Evolutionary conservation across 2,329 filamentous ascomycete species (phyloP).

Genomic region (Orbilia blumenaviensis): DNA sequence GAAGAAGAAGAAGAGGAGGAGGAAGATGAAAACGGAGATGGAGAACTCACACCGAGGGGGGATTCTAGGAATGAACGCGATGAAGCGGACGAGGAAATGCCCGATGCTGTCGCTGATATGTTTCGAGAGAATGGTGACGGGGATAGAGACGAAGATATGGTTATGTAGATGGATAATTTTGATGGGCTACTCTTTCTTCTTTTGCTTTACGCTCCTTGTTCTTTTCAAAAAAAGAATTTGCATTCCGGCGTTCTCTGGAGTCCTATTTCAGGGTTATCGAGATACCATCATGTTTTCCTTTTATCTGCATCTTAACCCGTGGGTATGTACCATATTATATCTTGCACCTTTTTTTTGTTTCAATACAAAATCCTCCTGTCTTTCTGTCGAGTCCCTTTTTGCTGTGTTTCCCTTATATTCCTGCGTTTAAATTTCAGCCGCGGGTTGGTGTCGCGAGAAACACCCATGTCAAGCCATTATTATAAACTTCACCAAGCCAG

Average conservation of each 20-base stretch:
- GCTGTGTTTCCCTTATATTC: slow-evolving; percentile 8
- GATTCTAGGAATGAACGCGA: slow-evolving; percentile 61
- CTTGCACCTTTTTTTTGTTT: neutral
- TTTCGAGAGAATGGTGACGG: slow-evolving; percentile 50
- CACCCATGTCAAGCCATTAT: slow-evolving; percentile 8
- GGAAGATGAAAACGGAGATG: slow-evolving; percentile 59
- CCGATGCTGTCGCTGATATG: slow-evolving; percentile 45
- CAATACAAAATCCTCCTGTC: neutral
- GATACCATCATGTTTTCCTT: slow-evolving; percentile 37
- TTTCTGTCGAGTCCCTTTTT: neutral
- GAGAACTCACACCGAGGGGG: slow-evolving; percentile 58
- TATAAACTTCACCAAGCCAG: slow-evolving; percentile 2
- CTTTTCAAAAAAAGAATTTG: slow-evolving; percentile 4
- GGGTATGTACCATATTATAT: slow-evolving; percentile 48
- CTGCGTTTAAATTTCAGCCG: slow-evolving; percentile 17
- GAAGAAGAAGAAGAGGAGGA: slow-evolving; percentile 63
- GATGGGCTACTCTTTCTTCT: neutral
- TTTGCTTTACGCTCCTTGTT: neutral
- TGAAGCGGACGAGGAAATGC: slow-evolving; percentile 61
- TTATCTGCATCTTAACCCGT: slow-evolving; percentile 6
- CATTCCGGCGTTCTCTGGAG: slow-evolving; percentile 36
- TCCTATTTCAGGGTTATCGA: neutral
- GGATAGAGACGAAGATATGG: slow-evolving; percentile 51
- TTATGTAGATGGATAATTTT: slow-evolving; percentile 24
- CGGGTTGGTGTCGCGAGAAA: slow-evolving; percentile 27